phyloP scores from a whole-genome alignment of 1,139 yeast species.

The Debaryomyces coudertii region DNA sequence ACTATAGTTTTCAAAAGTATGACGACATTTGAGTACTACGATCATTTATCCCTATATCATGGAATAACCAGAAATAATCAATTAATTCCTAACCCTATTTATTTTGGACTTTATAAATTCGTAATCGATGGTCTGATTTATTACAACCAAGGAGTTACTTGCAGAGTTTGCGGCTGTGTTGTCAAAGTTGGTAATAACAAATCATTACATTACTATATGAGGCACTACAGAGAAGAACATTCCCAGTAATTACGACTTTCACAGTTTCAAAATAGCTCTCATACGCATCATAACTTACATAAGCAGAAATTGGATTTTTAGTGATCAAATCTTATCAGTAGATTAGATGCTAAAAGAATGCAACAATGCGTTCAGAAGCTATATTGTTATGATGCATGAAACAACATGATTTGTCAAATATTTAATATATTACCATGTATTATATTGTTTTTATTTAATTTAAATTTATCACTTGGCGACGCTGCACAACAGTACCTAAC shows the following conservation, averaged over 20 bases:
- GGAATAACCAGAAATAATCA: conserved; percentile 1
- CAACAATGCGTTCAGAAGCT: not conserved
- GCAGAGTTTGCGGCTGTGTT: not conserved
- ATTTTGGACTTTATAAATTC: not conserved
- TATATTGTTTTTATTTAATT: not conserved
- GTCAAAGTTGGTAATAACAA: not conserved
- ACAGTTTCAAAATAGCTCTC: no score
- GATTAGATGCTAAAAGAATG: not conserved
- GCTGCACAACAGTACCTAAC: not conserved
- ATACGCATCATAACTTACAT: not conserved
- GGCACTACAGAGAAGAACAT: conserved; percentile 1
- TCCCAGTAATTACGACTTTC: not conserved
- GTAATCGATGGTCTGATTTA: not conserved
- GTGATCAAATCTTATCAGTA: not conserved
- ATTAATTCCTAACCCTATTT: conserved; percentile 2
- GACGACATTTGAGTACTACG: not conserved
- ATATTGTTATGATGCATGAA: not conserved
- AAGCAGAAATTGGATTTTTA: not conserved
- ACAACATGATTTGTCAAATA: not conserved
- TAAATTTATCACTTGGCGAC: not conserved
- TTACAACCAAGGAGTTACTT: not conserved
- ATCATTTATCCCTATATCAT: conserved; percentile 1
- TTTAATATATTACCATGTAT: not conserved
- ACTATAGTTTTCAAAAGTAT: conserved; percentile 5
- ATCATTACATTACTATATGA: conserved; percentile 3